Evolutionary conservation across 768 basidiomycete genomes (phyloP), one percentile per base, ranked within the genome.

Genomic region (Mycena latifolia): DNA sequence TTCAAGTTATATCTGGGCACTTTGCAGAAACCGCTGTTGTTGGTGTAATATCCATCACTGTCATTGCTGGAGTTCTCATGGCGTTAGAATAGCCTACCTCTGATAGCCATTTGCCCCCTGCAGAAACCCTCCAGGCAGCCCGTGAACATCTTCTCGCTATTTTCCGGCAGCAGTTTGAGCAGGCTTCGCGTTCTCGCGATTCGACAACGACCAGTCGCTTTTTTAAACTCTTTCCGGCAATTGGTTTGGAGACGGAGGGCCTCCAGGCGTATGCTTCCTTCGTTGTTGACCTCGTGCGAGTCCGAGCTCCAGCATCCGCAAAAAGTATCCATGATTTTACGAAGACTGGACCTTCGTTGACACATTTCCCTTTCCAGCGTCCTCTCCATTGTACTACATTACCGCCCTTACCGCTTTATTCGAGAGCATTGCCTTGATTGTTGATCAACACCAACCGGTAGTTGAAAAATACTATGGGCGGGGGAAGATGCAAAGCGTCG

Each of bases 381-480:
- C 95, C 11, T 97, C 96, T 0, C 92, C 97, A 0, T 78, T 95
- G 28, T 97, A 98, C 79, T 99, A 95, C 75, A 89, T 98, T 68
- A 90, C 94, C 3, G 87, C 91, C 14, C 80, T 99, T 59, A 98
- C 97, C 2, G 90, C 94, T 8, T 85, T 99, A 1, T 96, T 99
- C 70, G 98, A 99, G 79, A 92, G 91, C 61, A 92, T 99, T 55
- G 98, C 96, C 0, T 88, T 94, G 83, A 95, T 99, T 69, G 91
- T 99, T 24, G 95, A 97, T 72, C 98, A 99, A 73, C 98, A 99
- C 74, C 97, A 98, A 70, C 94, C 95, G 2, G 89, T 99, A 6
- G 96, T 99, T 1, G 97, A 98, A 75, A 99, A 98, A 79, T 99
- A 99, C 78, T 99, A 99, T 72, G 98, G 98, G 0, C 71, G 77